Evolutionary conservation across 352 stramenopile species (phyloP), one percentile per base, ranked within the genome.

Genomic region (Globisporangium camurandrum): DNA sequence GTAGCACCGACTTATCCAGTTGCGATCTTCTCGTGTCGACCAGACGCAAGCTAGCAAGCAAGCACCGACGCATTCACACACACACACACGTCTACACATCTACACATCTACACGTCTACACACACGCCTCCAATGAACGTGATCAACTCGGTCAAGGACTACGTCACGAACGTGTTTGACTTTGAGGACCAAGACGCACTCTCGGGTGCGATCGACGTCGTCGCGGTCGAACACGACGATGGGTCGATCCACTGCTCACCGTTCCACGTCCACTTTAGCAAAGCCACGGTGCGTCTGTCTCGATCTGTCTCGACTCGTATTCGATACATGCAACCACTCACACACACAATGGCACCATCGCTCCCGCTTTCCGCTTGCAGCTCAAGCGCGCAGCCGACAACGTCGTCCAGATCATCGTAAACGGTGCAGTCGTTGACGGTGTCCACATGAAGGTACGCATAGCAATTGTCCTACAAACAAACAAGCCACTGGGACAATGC

Each of bases 81-180:
- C 22, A 43, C 14, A 2, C 20, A 24, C 7, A 19, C 4, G 42
- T 27, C 43, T 9, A 22, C 8, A 40, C 10, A 12, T 14, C 23
- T 3, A 50, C 4, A 37, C 5, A 40, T 4, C n/a, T n/a, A n/a
- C n/a, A n/a, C n/a, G n/a, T n/a, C n/a, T n/a, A n/a, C n/a, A n/a
- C n/a, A n/a, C n/a, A n/a, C n/a, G n/a, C n/a, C n/a, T 3, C 41
- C 4, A 14, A 93, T 93, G 82, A 93, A 93, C 61, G 76, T 91
- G 34, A 86, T 91, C 57, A 82, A 86, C 62, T 91, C 79, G 44
- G 74, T 91, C 33, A 91, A 90, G 54, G 83, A 89, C 57, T 93
- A 93, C 61, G 75, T 93, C 47, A 84, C 71, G 47, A 88, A 87
- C 54, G 80, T 93, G 22, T 75, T 91, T 41, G 67, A 86, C 46